Evolutionary conservation across 176 grass and related monocot genomes (phyloP), one percentile per base, ranked within the genome.

Genomic region (sorghum (Sorghum bicolor)): DNA sequence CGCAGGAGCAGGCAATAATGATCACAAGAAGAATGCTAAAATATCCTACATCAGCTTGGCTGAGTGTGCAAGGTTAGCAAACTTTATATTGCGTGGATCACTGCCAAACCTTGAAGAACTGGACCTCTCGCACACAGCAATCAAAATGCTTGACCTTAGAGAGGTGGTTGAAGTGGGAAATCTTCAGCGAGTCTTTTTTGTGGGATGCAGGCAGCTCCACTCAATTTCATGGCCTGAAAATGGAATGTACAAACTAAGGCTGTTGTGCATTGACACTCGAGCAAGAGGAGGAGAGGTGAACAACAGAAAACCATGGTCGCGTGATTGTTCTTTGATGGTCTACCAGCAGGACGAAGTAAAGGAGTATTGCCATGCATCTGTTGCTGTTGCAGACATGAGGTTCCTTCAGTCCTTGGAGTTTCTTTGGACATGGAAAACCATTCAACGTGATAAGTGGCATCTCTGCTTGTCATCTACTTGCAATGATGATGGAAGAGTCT

Each of bases 231-330:
- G 70, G 81, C 81, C 39, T 6, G 0, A 20, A 38, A 0, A 25
- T 0, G 5, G 10, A 1, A 2, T 50, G 33, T 20, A 3, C 19
- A 28, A 33, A 20, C 41, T 74, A 22, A 74, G 45, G 8, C 17
- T 74, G 43, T 4, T 78, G n/a, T 41, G 36, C 55, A 78, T 78
- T 5, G 75, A 78, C 55, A 78, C 55, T 11, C 53, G 55, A 63
- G 55, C 22, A 41, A 20, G 32, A 3, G 34, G 15, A 37, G 44
- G 44, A 37, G 44, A 47, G 44, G 44, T 47, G 44, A 2, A 9
- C 11, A 44, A 13, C 9, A 44, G 37, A 44, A 57, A 60, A 37
- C 65, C 65, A 67, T 37, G 12, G 20, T 5, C 12, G 0, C 0
- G 2, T 15, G 48, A 60, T 61, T 38, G 6, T 38, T 17, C 31